Conservation (phyloP, 768 basidiomycete genomes). For the Punctularia strigosozonata region DNA sequence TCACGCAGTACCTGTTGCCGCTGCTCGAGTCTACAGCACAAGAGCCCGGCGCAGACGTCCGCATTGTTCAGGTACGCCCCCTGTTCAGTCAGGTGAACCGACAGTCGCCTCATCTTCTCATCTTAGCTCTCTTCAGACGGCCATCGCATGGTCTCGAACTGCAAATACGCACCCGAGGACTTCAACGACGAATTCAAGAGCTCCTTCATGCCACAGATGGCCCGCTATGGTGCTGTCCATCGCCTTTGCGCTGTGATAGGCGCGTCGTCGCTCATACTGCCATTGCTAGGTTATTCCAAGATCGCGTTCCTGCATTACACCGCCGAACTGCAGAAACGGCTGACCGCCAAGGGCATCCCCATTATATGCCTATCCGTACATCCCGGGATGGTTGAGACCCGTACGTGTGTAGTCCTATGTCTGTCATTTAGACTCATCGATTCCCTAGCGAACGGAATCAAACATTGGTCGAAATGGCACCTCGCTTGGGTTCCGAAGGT, state of each 20-base stretch:
- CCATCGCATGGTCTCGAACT: conserved; percentile 2
- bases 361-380: neutral
- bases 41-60: conserved; percentile 39
- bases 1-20: conserved; percentile 43
- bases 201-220: conserved; percentile 6
- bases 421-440: neutral
- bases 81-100: neutral
- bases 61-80: conserved; percentile 40
- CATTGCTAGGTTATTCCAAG: too few relatives aligned
- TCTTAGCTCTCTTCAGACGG: conserved; percentile 6
- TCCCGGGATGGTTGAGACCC: neutral
- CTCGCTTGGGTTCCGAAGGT: neutral
- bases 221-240: conserved; percentile 11
- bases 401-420: neutral
- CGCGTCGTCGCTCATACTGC: too few relatives aligned
- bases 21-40: conserved; percentile 37
- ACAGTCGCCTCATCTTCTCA: neutral
- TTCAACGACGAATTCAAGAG: conserved; percentile 14
- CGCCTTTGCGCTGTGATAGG: neutral
- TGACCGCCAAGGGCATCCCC: neutral
- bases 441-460: neutral
- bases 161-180: conserved; percentile 11
- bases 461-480: neutral
- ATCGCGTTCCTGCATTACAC: neutral
- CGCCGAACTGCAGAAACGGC: neutral